Base-by-base conservation (phyloP, 345 rosid genomes). In the Dipteronia dyeriana region DNA sequence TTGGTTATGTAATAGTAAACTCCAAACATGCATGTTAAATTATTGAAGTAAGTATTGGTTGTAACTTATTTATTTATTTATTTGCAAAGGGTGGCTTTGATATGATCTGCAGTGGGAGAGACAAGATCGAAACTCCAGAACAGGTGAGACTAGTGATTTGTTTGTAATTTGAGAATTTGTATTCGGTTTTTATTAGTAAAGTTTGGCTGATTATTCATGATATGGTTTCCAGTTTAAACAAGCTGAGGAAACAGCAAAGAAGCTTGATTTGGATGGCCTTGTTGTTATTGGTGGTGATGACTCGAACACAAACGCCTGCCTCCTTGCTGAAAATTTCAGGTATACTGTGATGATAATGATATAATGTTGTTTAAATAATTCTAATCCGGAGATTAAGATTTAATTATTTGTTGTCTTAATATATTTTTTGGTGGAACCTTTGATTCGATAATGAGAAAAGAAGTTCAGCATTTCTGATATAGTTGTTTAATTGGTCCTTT, bases 81-180 rank as follows among this genome's bases (percentile, higher is more conserved):
- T 3, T 74, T 26, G 78, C 47, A 57, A 85, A 96, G 99, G 98
- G 99, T 85, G 99, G 99, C 70, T 97, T 97, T 74, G 99, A 97
- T 81, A 97, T 97, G 98, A 94, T 97, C 57, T 89, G 97, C 87
- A 97, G 99, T 89, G 97, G 98, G 64, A 92, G 98, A 81, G 99
- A 97, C 91, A 97, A 97, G 86, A 97, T 94, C 80, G 98, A 97
- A 88, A 90, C 97, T 22, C 99, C 98, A 75, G 97, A 92, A 79
- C 99, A 96, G 94, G 99, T 93, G 69, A 75, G 38, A 41, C 63
- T 79, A 17, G 6, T 7, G 20, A 23, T 78, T n/a, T 59, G 38
- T 57, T 1, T 23, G 29, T 26, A 22, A 10, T 38, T 38, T 45
- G 69, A 20, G 19, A 22, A 10, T 38, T 38, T 45, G 69, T 34